phyloP scores from a whole-genome alignment of 139 green algal species.

The Tetradesmus lagerheimii region DNA sequence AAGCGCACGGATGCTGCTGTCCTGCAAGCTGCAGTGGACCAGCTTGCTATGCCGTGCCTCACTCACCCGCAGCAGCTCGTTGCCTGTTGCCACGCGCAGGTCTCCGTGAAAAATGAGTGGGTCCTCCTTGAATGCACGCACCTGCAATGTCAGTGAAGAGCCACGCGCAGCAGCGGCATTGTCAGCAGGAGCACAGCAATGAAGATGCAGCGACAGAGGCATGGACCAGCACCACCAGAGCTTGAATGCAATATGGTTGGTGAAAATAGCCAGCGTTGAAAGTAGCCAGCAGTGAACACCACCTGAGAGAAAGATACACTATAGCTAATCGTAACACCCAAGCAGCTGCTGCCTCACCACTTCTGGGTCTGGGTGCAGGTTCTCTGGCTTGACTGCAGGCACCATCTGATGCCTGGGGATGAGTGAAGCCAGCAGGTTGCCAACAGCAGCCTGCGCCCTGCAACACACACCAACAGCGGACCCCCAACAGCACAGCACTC shows the following conservation, averaged over 20 bases:
- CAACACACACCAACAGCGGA: neutral
- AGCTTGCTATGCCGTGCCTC: neutral
- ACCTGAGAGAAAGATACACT: no score
- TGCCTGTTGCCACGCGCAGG: conserved; percentile 63
- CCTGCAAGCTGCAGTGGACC: neutral
- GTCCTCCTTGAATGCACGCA: conserved; percentile 43
- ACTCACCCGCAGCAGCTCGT: conserved; percentile 67
- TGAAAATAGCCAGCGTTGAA: no score
- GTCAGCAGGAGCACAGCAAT: neutral
- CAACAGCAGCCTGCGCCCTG: conserved; percentile 75
- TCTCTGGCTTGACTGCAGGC: conserved; percentile 67
- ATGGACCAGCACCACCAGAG: no score
- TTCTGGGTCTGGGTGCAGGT: conserved; percentile 62
- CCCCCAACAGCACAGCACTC: neutral
- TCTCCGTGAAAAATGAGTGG: conserved; percentile 54
- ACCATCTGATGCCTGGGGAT: conserved; percentile 73
- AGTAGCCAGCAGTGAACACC: no score
- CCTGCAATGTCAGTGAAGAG: conserved; percentile 23
- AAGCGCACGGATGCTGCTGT: neutral
- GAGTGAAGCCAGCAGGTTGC: conserved; percentile 65
- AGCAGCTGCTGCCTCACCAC: conserved; percentile 19
- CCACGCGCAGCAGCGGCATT: neutral
- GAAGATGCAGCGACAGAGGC: no score
- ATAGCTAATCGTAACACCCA: no score
- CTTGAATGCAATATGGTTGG: no score